phyloP scores from a whole-genome alignment of 2,329 filamentous ascomycete genomes.

The Cytospora schulzeri region DNA sequence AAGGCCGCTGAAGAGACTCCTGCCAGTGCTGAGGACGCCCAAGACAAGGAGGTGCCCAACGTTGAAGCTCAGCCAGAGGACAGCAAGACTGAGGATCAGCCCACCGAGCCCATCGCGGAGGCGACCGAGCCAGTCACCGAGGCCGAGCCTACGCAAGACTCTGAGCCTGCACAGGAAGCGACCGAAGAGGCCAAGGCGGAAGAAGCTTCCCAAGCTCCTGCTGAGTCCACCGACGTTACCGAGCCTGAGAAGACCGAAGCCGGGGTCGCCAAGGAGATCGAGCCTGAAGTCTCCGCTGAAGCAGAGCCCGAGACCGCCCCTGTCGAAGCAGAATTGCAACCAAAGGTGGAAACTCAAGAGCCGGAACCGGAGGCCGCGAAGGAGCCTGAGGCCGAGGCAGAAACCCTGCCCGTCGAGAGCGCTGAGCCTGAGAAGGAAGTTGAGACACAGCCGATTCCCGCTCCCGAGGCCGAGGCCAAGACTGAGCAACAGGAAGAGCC shows the following conservation, averaged over 20 bases:
- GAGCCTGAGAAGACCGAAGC: background rate
- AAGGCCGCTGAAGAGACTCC: conserved; percentile 18
- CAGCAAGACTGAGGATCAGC: background rate
- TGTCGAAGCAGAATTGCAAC: background rate
- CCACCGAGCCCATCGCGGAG: background rate
- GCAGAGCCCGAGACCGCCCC: background rate
- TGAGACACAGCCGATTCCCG: too few relatives aligned
- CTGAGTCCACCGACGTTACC: background rate
- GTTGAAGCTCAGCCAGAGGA: conserved; percentile 20
- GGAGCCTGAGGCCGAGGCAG: background rate
- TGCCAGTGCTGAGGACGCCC: conserved; percentile 14
- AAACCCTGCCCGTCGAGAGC: background rate
- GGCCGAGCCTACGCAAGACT: background rate
- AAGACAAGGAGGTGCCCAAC: conserved; percentile 14
- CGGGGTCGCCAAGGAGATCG: background rate
- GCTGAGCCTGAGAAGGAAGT: background rate
- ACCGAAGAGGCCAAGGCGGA: background rate
- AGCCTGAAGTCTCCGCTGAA: background rate
- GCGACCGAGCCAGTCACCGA: background rate
- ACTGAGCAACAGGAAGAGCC: background rate
- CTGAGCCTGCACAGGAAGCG: background rate
- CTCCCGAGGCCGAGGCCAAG: background rate
- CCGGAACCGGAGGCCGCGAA: background rate
- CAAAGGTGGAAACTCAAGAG: background rate
- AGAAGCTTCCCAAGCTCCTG: background rate